A percentile compares a stretch with the other conserved stretches of the same genome.
phyloP scores from a whole-genome alignment of 2,329 filamentous ascomycete species.

The Fusarium sp. region DNA sequence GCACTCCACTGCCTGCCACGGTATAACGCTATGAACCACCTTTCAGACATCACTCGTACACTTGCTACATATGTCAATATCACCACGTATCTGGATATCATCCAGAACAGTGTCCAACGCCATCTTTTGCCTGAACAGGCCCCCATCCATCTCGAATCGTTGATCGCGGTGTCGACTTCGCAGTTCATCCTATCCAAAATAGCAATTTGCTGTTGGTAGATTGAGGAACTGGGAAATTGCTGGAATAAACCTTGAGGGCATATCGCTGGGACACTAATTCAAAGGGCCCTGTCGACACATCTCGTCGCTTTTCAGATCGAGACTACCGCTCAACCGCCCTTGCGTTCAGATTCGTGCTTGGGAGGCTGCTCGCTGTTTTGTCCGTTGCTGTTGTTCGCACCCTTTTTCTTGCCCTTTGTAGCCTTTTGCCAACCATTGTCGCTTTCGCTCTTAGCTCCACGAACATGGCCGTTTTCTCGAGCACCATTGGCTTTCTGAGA shows the following conservation, averaged over 20 bases:
- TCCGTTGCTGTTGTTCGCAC: slow-evolving; percentile 53
- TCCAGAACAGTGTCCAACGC: slow-evolving; percentile 48
- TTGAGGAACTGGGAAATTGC: slow-evolving; percentile 17
- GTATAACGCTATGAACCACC: slow-evolving; percentile 39
- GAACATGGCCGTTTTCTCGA: slow-evolving; percentile 66
- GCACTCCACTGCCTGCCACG: slow-evolving; percentile 34
- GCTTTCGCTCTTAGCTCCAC: slow-evolving; percentile 68
- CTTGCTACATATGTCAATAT: slow-evolving; percentile 39
- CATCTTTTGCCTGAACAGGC: slow-evolving; percentile 17
- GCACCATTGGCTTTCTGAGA: slow-evolving; percentile 56
- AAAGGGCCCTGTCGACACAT: background rate
- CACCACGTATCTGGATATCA: slow-evolving; percentile 35
- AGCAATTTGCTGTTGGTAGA: slow-evolving; percentile 26
- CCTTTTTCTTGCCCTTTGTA: slow-evolving; percentile 63
- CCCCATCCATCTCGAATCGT: slow-evolving; percentile 22
- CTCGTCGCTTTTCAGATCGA: slow-evolving; percentile 41
- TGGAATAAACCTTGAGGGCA: slow-evolving; percentile 1
- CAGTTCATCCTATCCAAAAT: slow-evolving; percentile 46
- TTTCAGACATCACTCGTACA: slow-evolving; percentile 45
- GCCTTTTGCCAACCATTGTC: slow-evolving; percentile 71
- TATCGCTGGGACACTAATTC: slow-evolving; percentile 4
- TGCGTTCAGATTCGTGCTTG: slow-evolving; percentile 71
- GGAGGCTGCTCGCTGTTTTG: slow-evolving; percentile 66
- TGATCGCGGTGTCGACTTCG: slow-evolving; percentile 21
- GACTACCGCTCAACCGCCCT: slow-evolving; percentile 64